phyloP scores from a whole-genome alignment of 352 stramenopile genomes.

The Pythium oligandrum region DNA sequence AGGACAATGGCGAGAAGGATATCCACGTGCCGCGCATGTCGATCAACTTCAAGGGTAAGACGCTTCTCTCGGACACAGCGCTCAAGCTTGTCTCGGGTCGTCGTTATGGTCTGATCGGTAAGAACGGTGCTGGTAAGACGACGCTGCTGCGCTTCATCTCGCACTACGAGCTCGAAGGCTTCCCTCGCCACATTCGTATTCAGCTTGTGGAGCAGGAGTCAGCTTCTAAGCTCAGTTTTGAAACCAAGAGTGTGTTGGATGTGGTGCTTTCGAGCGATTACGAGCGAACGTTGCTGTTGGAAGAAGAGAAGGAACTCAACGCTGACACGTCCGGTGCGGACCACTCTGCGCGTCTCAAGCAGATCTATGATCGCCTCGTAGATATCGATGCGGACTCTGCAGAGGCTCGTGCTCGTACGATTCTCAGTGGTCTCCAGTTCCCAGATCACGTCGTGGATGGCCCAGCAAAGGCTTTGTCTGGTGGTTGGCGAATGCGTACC shows the following conservation, averaged over 20 bases:
- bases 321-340: slow-evolving; percentile 49
- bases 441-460: slow-evolving; percentile 88
- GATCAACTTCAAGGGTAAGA: slow-evolving; percentile 90
- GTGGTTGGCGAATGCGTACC: slow-evolving; percentile 94
- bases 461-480: slow-evolving; percentile 88
- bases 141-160: slow-evolving; percentile 96
- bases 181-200: slow-evolving; percentile 93
- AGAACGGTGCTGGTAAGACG: slow-evolving; percentile 92
- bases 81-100: slow-evolving; percentile 83
- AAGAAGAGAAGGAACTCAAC: slow-evolving; percentile 92
- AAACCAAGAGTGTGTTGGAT: slow-evolving; percentile 88
- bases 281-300: slow-evolving; percentile 88
- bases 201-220: slow-evolving; percentile 95
- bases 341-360: slow-evolving; percentile 52
- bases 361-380: slow-evolving; percentile 85
- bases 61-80: slow-evolving; percentile 78
- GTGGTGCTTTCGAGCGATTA: slow-evolving; percentile 94
- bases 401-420: slow-evolving; percentile 86
- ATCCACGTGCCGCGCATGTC: slow-evolving; percentile 85
- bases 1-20: slow-evolving; percentile 81
- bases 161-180: slow-evolving; percentile 95
- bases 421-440: slow-evolving; percentile 94
- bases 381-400: slow-evolving; percentile 90
- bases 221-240: slow-evolving; percentile 73
- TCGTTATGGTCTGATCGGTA: slow-evolving; percentile 92